A percentile compares a stretch with the other conserved stretches of the same genome.
Conservation (phyloP, 805 yeast species). For the Saccharomyces paradoxus region DNA sequence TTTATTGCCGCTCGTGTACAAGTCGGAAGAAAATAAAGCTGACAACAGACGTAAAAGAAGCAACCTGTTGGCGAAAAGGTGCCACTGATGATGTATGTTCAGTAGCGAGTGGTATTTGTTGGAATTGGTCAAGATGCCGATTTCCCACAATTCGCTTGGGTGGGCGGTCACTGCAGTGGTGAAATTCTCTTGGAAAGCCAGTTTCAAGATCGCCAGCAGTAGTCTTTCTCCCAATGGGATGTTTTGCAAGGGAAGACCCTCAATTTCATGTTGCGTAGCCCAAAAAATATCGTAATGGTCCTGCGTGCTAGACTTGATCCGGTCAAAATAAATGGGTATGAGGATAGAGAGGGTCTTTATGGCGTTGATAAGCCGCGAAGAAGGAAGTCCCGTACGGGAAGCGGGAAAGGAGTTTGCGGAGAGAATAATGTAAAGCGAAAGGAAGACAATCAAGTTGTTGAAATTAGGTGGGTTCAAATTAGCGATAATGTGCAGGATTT, state of each 20-base stretch:
- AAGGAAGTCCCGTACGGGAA: not conserved
- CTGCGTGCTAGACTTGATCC: not conserved
- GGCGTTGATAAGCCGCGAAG: not conserved
- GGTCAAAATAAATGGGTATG: not conserved
- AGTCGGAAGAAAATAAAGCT: not conserved
- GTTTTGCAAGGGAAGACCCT: not conserved
- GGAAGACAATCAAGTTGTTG: not conserved
- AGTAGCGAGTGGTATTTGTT: conserved; percentile 6
- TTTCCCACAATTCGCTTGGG: conserved; percentile 52
- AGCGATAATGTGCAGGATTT: not conserved
- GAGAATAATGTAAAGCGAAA: not conserved
- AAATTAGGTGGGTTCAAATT: not conserved
- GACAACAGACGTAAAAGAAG: not conserved
- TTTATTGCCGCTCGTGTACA: not conserved
- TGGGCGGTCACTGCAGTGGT: conserved; percentile 7
- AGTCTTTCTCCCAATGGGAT: conserved; percentile 29
- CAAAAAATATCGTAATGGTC: not conserved
- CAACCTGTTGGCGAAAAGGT: not conserved
- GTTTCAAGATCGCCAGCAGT: conserved; percentile 17
- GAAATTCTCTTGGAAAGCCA: conserved; percentile 26
- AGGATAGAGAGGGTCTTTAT: not conserved
- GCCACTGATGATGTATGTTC: not conserved
- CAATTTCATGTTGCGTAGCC: not conserved
- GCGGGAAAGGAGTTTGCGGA: conserved; percentile 7
- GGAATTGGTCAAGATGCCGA: conserved; percentile 53